These are phyloP conservation scores for Udeniomyces megalosporus DNA, from an alignment of 768 basidiomycete species.

Conservation along the genomic window DNA sequence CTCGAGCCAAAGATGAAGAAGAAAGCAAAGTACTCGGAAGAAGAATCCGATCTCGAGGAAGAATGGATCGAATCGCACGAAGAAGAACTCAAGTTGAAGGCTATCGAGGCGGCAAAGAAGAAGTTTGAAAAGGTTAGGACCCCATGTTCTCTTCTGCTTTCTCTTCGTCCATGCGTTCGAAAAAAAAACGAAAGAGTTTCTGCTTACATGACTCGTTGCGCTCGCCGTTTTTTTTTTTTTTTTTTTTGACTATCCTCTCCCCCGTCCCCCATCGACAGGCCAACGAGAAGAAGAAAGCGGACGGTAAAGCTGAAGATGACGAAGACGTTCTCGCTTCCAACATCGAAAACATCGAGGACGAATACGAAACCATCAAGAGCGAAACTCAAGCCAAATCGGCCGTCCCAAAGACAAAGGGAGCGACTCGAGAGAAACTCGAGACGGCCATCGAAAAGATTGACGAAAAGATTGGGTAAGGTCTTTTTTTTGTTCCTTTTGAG, in stretches of 20 bases:
- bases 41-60: conserved; percentile 88
- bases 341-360: conserved; percentile 26
- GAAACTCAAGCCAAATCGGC: conserved; percentile 46
- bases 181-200: neutral
- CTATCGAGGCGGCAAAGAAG: conserved; percentile 78
- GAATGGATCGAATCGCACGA: conserved; percentile 75
- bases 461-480: conserved; percentile 49
- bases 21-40: conserved; percentile 50
- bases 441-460: conserved; percentile 68
- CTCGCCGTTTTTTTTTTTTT: neutral
- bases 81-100: conserved; percentile 55
- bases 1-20: conserved; percentile 68
- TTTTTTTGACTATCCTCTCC: neutral
- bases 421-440: conserved; percentile 57
- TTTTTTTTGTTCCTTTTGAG: no score
- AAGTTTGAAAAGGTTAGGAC: conserved; percentile 86
- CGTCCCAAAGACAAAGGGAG: conserved; percentile 39
- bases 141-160: no score
- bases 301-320: neutral
- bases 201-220: no score
- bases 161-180: neutral
- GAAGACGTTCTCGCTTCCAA: conserved; percentile 27
- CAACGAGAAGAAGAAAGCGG: conserved; percentile 8
- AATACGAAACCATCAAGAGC: conserved; percentile 5
- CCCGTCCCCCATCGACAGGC: neutral